A percentile compares a stretch with the other conserved stretches of the same genome.
These are phyloP conservation scores for Leccinum incarnatum DNA, from an alignment of 768 basidiomycete genomes.

Conservation along the genomic window DNA sequence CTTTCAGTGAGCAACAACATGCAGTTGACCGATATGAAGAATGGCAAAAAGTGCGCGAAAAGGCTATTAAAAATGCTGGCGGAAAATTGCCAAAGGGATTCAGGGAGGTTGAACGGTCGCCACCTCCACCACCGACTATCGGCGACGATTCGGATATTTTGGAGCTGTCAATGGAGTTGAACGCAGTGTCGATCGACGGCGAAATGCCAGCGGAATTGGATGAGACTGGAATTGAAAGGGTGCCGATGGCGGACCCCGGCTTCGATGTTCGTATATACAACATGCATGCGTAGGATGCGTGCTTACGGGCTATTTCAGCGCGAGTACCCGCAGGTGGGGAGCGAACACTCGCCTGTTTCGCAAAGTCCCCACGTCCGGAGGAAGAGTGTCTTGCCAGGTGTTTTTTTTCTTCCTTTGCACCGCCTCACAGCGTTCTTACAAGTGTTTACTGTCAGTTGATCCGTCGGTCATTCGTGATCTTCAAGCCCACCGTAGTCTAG, in stretches of 20 bases:
- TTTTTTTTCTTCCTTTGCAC: conserved; percentile 14
- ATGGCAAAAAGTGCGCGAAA: conserved; percentile 84
- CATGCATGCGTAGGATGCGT: conserved; percentile 10
- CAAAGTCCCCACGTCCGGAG: conserved; percentile 82
- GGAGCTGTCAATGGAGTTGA: conserved; percentile 88
- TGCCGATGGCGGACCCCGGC: conserved; percentile 91
- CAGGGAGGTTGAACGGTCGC: conserved; percentile 62
- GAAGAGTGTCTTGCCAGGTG: conserved; percentile 93
- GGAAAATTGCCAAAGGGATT: conserved; percentile 73
- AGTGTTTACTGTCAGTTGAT: conserved; percentile 59
- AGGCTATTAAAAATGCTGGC: conserved; percentile 67
- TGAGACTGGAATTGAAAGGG: conserved; percentile 80
- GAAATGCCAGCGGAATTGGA: conserved; percentile 65
- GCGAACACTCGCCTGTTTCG: conserved; percentile 56
- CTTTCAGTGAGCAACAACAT: conserved; percentile 78
- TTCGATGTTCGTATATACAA: conserved; percentile 61
- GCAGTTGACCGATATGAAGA: conserved; percentile 82
- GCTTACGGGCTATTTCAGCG: conserved; percentile 42
- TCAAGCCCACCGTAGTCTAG: conserved; percentile 82
- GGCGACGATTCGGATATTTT: conserved; percentile 84
- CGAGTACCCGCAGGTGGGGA: conserved; percentile 63
- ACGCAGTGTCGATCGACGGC: conserved; percentile 74
- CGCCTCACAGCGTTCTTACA: conserved; percentile 12
- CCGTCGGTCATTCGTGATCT: conserved; percentile 85
- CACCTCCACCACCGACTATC: conserved; percentile 74